Evolutionary conservation across 768 basidiomycete genomes (phyloP), one percentile per base, ranked within the genome.

Genomic region (Trametes punicea): DNA sequence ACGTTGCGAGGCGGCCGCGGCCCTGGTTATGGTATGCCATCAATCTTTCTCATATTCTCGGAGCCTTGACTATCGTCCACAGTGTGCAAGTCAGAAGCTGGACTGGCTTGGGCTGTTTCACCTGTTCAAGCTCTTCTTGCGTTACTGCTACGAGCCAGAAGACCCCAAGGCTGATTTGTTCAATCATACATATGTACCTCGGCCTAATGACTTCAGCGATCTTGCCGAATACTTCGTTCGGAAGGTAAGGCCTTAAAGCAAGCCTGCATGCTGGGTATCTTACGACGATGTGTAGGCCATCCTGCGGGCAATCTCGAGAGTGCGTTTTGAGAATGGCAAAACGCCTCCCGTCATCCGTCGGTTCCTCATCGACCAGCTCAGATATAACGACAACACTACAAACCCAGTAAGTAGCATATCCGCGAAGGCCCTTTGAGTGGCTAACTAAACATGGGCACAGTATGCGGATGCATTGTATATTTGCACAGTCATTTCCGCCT

Each of bases 31-130:
- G 31, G 93, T 95, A 69, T 68, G 88, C 73, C 27, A 39, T 9
- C 46, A 21, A 21, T 25, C n/a, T 10, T 36, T 6, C 20, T 38
- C 55, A 44, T 56, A 42, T 41, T 20, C 51, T 40, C 13, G 13
- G 7, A 18, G 7, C 3, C 27, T 11, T 26, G 8, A 55, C 54
- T 51, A 39, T 54, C 47, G 23, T 50, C 63, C 46, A 4, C 70
- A 96, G 94, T 94, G 92, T 71, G 90, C 88, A n/a, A 81, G 87
- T 48, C 83, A 83, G 47, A 79, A 81, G 51, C 76, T 94, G 29
- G 88, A 97, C 59, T 93, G 91, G 67, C 74, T 98, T 56, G 96
- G 96, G 9, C 77, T 96, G 23, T 98, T 98, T 72, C 92, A 96
- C 69, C 81, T 99, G 29, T 91, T 97, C 78, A 99, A 98, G 70